Evolutionary conservation across 2,329 filamentous ascomycete species (phyloP), one percentile per base, ranked within the genome.

Genomic region (Incumbomyces delicatus): DNA sequence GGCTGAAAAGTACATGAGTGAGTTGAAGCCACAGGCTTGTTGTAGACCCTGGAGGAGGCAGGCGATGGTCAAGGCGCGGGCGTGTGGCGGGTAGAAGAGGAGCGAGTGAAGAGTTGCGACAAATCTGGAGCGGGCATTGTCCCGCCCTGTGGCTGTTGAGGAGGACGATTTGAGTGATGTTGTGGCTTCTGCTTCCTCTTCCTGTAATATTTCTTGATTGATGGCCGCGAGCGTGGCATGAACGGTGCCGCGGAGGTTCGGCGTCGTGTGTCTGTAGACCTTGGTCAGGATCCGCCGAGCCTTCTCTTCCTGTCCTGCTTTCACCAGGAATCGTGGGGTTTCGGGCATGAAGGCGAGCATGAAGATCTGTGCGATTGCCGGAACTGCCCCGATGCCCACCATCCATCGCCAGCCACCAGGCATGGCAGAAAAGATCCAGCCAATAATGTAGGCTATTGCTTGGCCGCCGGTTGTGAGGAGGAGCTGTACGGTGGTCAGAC

Each of bases 11-110:
- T 94, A 94, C 87, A 94, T 94, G 27, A 95, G 72, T 10, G 85
- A 88, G 67, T 95, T 94, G 64, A 92, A 92, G 1, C 86, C 88
- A 58, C 85, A 92, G 1, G 94, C 74, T 63, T 96, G 90, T 65
- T 95, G 90, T 6, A 94, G 69, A 0, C 81, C 87, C 60, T 95
- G 89, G 2, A 95, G 72, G 53, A 92, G 76, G 65, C 88, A 94
- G 1, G 89, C 87, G 60, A 95, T 92, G 0, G 76, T 76, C 60
- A 95, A 65, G 0, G 90, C 89, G 50, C 87, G 77, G 43, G 48
- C 44, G 30, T 58, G 55, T n/a, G 56, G 53, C 20, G 55, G 52
- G 33, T 55, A 48, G 29, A 55, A 44, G 12, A 58, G 51, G 6
- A 58, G 51, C 13, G 56, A 54, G 6, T 82, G 71, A 57, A 65